Evolutionary conservation across 2,329 filamentous ascomycete genomes (phyloP), one percentile per base, ranked within the genome.

Genomic region (Hymenotorrendiella dingleyae): DNA sequence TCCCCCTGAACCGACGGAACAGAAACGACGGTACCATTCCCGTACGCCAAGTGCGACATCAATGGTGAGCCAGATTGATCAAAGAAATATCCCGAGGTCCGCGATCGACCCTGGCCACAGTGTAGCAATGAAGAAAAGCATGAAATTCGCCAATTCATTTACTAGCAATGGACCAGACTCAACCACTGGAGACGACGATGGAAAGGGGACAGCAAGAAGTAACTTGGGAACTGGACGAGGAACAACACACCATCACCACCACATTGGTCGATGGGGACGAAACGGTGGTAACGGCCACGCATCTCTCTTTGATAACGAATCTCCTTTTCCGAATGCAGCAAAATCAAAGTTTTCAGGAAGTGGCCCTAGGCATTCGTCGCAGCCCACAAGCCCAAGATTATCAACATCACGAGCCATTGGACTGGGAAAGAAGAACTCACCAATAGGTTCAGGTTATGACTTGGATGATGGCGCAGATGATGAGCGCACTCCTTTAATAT

Each of bases 31-130:
- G 48, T 88, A 91, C 64, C 91, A 97, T 66, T 97, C 91, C 16
- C 80, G 93, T 49, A 98, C 93, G 1, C 93, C 93, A 6, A 97
- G 90, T 64, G 86, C 89, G 32, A 94, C 91, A 4, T 97, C 91
- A 5, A 81, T 84, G 75, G 73, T 64, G 16, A 88, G 84, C 63
- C 80, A 86, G 56, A 71, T 77, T 10, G 83, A 89, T 60, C 73
- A 70, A 26, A 46, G 60, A 42, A 56, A 54, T 42, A 61, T 66
- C 57, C 39, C 62, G 59, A 42, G 59, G 59, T 78, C 77, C n/a
- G 82, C 88, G 21, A 69, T 86, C 56, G 85, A 89, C 45, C 73
- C 70, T 35, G 70, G 74, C 40, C 76, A 79, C 44, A 73, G 74
- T 38, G 71, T 84, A 14, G 76, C 76, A 7, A 78, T 84, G 54